Conservation (phyloP, 768 basidiomycete genomes). For the Psilocybe cyanescens region DNA sequence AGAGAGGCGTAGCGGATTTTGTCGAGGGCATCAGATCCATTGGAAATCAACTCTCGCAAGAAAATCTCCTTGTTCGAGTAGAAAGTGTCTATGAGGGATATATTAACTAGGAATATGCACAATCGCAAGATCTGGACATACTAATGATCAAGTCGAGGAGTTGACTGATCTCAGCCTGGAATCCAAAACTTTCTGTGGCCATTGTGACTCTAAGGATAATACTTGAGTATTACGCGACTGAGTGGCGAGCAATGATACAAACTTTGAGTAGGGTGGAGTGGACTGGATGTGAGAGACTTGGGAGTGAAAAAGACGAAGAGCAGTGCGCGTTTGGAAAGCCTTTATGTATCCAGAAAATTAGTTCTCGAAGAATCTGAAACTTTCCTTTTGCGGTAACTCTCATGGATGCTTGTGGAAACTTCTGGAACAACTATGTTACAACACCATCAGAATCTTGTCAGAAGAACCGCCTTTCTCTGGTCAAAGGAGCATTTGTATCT, state of each 20-base stretch:
- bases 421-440: slow-evolving; percentile 39
- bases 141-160: slow-evolving; percentile 99
- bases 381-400: slow-evolving; percentile 43
- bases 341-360: slow-evolving; percentile 43
- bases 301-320: slow-evolving; percentile 28
- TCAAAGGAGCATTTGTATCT: not conserved
- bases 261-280: slow-evolving; percentile 24
- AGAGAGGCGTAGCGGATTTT: slow-evolving; percentile 98
- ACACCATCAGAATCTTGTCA: slow-evolving; percentile 1
- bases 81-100: slow-evolving; percentile 80
- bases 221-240: slow-evolving; percentile 3
- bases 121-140: slow-evolving; percentile 40
- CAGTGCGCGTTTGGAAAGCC: slow-evolving; percentile 24
- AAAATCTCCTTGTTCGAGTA: slow-evolving; percentile 99
- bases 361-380: slow-evolving; percentile 55
- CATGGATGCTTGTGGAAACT: slow-evolving; percentile 38
- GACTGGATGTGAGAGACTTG: slow-evolving; percentile 22
- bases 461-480: not conserved
- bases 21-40: slow-evolving; percentile 97
- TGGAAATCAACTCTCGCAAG: slow-evolving; percentile 97
- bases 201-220: slow-evolving; percentile 40
- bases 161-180: slow-evolving; percentile 99
- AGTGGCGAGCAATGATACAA: slow-evolving; percentile 8
- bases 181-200: slow-evolving; percentile 89
- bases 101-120: slow-evolving; percentile 3